Evolutionary conservation across 1,284 basidiomycete genomes (phyloP).

Genomic region (Boletellus sp.): DNA sequence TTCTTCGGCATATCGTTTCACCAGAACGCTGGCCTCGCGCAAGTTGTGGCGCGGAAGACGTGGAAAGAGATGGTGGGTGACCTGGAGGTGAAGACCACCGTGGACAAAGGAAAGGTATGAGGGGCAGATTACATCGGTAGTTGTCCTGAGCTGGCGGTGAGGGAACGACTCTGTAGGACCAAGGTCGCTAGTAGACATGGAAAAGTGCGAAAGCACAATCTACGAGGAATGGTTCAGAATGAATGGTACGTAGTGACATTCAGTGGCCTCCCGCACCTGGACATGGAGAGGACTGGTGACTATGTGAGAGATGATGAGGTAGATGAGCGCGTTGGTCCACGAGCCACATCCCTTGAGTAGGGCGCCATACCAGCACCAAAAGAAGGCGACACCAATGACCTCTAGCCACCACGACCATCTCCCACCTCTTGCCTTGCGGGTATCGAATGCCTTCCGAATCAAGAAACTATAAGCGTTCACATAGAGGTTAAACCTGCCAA

Average conservation of each 20-base stretch:
- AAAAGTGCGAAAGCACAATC: slow-evolving; percentile 98
- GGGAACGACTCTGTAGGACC: slow-evolving; percentile 91
- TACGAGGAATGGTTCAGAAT: slow-evolving; percentile 34
- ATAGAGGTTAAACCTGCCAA: slow-evolving; percentile 96
- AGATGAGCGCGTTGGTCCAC: slow-evolving; percentile 63
- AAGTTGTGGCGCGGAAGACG: slow-evolving; percentile 93
- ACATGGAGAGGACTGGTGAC: slow-evolving; percentile 83
- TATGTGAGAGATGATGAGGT: slow-evolving; percentile 76
- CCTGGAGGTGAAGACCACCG: slow-evolving; percentile 92
- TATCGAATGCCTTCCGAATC: slow-evolving; percentile 58
- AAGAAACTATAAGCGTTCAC: slow-evolving; percentile 83
- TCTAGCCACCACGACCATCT: slow-evolving; percentile 75
- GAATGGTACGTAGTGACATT: background rate
- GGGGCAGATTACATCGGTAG: slow-evolving; percentile 91
- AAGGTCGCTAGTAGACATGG: slow-evolving; percentile 90
- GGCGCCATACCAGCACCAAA: slow-evolving; percentile 78
- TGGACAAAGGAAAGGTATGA: slow-evolving; percentile 85
- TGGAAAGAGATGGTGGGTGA: slow-evolving; percentile 96
- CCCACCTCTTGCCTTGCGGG: slow-evolving; percentile 56
- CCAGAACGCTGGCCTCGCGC: slow-evolving; percentile 73
- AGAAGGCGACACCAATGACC: slow-evolving; percentile 63
- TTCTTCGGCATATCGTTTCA: slow-evolving; percentile 83
- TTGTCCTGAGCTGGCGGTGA: slow-evolving; percentile 91
- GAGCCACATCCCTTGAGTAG: slow-evolving; percentile 66
- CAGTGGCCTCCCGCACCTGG: slow-evolving; percentile 51